These are phyloP conservation scores for Insectozyma bohioensis DNA, from an alignment of 1,139 yeast genomes.

Conservation along the genomic window DNA sequence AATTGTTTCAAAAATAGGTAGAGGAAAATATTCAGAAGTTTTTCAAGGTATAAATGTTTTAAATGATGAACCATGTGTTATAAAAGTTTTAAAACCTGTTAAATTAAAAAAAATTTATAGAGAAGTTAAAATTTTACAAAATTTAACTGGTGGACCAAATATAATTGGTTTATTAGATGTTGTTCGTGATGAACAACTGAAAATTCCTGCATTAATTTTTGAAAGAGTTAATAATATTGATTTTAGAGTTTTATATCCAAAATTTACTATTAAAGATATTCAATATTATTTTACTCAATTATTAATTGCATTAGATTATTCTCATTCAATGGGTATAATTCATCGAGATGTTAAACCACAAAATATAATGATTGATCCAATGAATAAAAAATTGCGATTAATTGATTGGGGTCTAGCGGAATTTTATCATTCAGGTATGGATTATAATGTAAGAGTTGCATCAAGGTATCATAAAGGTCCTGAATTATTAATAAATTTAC, in stretches of 20 bases:
- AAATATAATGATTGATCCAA: constrained; percentile 80
- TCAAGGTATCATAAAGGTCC: constrained; percentile 83
- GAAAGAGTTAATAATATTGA: constrained; percentile 73
- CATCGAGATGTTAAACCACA: constrained; percentile 86
- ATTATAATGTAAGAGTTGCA: constrained; percentile 79
- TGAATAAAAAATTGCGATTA: constrained; percentile 57
- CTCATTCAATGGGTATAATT: constrained; percentile 82
- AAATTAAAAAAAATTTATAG: constrained; percentile 77
- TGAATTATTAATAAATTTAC: constrained; percentile 68
- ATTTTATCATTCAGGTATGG: constrained; percentile 76
- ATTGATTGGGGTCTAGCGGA: constrained; percentile 89
- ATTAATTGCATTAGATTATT: constrained; percentile 68
- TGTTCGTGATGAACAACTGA: constrained; percentile 71
- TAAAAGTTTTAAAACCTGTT: constrained; percentile 77
- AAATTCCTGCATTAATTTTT: constrained; percentile 74
- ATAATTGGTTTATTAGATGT: constrained; percentile 67
- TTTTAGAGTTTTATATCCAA: constrained; percentile 69
- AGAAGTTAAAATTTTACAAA: constrained; percentile 73
- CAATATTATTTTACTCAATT: constrained; percentile 71
- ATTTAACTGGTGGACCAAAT: constrained; percentile 74
- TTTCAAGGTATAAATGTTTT: constrained; percentile 64
- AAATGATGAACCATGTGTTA: constrained; percentile 56
- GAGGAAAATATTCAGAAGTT: constrained; percentile 97
- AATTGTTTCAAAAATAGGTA: constrained; percentile 86
- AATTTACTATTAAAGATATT: constrained; percentile 60